These are phyloP conservation scores for Blumeria graminis DNA, from an alignment of 2,329 filamentous ascomycete species.

Conservation along the genomic window DNA sequence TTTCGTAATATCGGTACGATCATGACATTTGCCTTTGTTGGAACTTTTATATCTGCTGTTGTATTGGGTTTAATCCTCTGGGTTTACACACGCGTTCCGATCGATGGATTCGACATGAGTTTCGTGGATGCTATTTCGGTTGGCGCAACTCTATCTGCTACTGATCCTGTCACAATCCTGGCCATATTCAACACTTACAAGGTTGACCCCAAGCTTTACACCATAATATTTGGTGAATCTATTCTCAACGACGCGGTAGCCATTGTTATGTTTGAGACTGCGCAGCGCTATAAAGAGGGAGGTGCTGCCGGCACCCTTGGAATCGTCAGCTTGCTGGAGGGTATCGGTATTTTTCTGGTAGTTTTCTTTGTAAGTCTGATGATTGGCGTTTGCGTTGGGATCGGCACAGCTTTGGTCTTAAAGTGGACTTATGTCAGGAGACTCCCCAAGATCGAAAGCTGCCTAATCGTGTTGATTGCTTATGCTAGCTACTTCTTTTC, in stretches of 20 bases:
- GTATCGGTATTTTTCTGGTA: constrained; percentile 78
- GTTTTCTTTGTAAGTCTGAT: constrained; percentile 88
- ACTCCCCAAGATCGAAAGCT: constrained; percentile 92
- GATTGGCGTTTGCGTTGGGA: constrained; percentile 70
- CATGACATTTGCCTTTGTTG: constrained; percentile 88
- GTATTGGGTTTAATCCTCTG: constrained; percentile 75
- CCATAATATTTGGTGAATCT: constrained; percentile 93
- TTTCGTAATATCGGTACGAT: constrained; percentile 97
- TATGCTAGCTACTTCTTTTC: constrained; percentile 97
- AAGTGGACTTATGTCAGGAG: constrained; percentile 88
- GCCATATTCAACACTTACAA: constrained; percentile 99
- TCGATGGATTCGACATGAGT: constrained; percentile 63
- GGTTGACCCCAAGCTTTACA: constrained; percentile 95
- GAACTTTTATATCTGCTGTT: constrained; percentile 91
- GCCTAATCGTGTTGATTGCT: constrained; percentile 74
- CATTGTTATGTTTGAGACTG: constrained; percentile 95
- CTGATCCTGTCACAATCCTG: constrained; percentile 89
- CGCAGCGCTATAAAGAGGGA: constrained; percentile 70
- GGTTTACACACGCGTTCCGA: constrained; percentile 66
- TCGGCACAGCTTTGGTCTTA: constrained; percentile 63
- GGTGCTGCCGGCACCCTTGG: constrained; percentile 45
- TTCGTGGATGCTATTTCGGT: constrained; percentile 95
- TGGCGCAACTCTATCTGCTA: constrained; percentile 85
- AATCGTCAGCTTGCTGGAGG: constrained; percentile 66
- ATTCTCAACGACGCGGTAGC: constrained; percentile 96